Evolutionary conservation across 2,329 filamentous ascomycete species (phyloP).

Genomic region (Colletotrichum eremochloae): DNA sequence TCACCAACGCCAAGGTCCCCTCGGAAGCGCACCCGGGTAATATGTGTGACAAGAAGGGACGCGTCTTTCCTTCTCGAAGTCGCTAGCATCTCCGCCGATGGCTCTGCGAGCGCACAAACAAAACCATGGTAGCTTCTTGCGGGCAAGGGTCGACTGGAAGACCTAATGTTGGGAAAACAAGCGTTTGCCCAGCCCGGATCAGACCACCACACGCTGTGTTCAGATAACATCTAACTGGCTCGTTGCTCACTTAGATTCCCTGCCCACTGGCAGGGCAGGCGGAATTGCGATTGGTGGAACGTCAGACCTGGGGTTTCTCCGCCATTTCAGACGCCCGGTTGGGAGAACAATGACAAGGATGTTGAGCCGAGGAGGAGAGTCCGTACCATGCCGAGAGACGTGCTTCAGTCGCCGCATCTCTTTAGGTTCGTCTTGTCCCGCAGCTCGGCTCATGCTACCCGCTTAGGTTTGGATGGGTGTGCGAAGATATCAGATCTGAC

Average conservation of each 20-base stretch:
- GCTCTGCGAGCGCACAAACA: slow-evolving; percentile 24
- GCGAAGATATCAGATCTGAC: background rate
- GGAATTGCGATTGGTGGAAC: slow-evolving; percentile 39
- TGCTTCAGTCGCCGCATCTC: slow-evolving; percentile 32
- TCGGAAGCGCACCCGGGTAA: slow-evolving; percentile 28
- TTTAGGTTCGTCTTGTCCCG: slow-evolving; percentile 35
- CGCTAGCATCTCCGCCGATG: background rate
- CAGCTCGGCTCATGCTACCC: slow-evolving; percentile 9
- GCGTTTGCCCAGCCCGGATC: slow-evolving; percentile 41
- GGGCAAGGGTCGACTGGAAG: background rate
- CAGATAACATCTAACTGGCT: no score
- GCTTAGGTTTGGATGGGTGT: background rate
- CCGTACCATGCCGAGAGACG: slow-evolving; percentile 31
- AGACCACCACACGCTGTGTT: slow-evolving; percentile 21
- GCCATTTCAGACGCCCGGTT: slow-evolving; percentile 8
- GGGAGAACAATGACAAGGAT: slow-evolving; percentile 23
- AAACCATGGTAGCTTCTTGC: background rate
- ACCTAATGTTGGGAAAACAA: slow-evolving; percentile 20
- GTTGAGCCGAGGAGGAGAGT: background rate
- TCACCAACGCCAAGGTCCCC: slow-evolving; percentile 7
- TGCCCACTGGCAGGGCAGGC: slow-evolving; percentile 3
- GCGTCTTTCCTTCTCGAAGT: background rate
- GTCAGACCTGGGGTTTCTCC: slow-evolving; percentile 33
- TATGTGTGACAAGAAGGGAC: slow-evolving; percentile 6
- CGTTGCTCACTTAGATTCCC: background rate